Base-by-base conservation (phyloP, 306 rosid species). In the Inga laurina region DNA sequence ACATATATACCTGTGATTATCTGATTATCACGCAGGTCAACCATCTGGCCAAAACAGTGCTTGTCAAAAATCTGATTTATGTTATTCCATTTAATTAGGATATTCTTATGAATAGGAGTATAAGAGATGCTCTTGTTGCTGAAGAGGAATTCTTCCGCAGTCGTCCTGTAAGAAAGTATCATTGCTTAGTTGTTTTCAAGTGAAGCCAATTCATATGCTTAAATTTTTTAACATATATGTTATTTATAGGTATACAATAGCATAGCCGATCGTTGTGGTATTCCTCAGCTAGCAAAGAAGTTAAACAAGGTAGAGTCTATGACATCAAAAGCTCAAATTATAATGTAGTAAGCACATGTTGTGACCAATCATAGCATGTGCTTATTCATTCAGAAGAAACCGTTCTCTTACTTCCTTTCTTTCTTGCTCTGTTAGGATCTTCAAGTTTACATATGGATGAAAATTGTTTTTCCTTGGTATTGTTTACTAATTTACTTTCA, bases 221-320 rank as follows among this genome's bases (percentile, higher is more conserved):
- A 76, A 19, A 6, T 56, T 78, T 67, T 87, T 45, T 22, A 79
- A 54, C 24, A 57, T 81, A 77, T 72, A 78, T 88, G 54, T 71
- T 81, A 82, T 81, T 87, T 67, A 34, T 76, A 96, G 98, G 93
- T 94, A 69, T 96, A 96, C 88, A 94, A 91, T 81, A 89, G 94
- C 80, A 86, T 96, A 54, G 94, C 95, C 21, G 99, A 96, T 84
- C 89, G 92, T 39, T 96, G 99, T 30, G 98, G 99, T 34, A 85
- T 96, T 84, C 95, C 99, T 85, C 99, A 92, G 83, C 85, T 96
- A 88, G 99, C 99, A 37, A 94, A 96, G 93, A 94, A 89, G 84
- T 90, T 96, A 92, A 96, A 96, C 90, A 93, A 96, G 97, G 99
- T 96, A 89, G 65, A 72, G 76, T 46, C 48, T 83, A 24, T 79